Base-by-base conservation (phyloP, 192 early-diverging fungal genomes). In the Piromyces sp. region DNA sequence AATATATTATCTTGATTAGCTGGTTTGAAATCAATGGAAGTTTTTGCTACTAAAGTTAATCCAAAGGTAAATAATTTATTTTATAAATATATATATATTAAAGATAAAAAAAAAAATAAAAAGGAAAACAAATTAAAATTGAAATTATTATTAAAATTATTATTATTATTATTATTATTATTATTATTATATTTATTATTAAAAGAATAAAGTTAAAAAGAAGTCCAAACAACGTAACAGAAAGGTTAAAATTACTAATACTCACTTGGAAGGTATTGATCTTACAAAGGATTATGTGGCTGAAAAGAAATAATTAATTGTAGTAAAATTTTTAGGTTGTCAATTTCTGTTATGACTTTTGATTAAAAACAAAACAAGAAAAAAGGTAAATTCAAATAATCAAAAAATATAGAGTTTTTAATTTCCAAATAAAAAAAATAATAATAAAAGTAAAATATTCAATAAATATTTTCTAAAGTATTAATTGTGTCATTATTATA, bases 181-280 rank as follows among this genome's bases (percentile, higher is more conserved):
- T 51, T 79, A 37, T 9, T 36, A 30, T 82, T 80, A 79, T 84
- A 17, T 3, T n/a, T 14, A 9, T 40, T 80, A 29, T 29, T 42
- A 29, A n/a, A 82, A 90, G 83, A 29, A 83, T 29, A 90, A 89
- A 17, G 87, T 85, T 22, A 68, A 68, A 9, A 92, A 92, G 84
- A 93, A 93, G 82, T 84, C 88, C 17, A 91, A 90, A 51, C 88
- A 89, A 29, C 79, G 89, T 26, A 88, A 89, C 83, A 86, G 94
- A 31, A 93, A 90, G 81, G 90, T 92, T 79, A 93, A 94, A 83
- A 93, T 94, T 81, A 93, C 92, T 5, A 95, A 95, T 82, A 94
- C 93, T 30, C 94, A 95, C 84, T 87, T 95, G 86, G 87, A 87
- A 33, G 90, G 88, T 40, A 88, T 94, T 37, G 93, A 94, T 87